Percentiles rank a stretch among this genome's conserved stretches.
These are phyloP conservation scores for Lasiosphaeria ovina DNA, from an alignment of 495 filamentous ascomycete genomes.

Conservation along the genomic window DNA sequence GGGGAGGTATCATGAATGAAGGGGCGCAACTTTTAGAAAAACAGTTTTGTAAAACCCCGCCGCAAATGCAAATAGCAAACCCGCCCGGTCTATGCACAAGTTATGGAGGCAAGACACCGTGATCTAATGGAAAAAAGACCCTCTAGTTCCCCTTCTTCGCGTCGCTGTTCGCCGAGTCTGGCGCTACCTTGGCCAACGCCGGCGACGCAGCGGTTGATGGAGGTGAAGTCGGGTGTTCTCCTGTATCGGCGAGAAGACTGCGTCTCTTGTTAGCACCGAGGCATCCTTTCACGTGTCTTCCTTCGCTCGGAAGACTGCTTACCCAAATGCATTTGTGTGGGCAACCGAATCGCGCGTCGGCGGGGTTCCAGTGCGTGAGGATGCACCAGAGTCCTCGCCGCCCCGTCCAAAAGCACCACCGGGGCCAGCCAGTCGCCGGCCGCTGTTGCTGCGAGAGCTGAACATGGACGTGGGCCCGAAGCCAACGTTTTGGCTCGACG, in stretches of 20 bases:
- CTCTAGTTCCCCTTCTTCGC: conserved; percentile 46
- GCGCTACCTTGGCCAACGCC: conserved; percentile 62
- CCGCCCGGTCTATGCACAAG: conserved; percentile 41
- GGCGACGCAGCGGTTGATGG: conserved; percentile 60
- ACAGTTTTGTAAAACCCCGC: conserved; percentile 29
- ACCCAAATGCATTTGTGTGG: conserved; percentile 89
- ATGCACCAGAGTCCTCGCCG: conserved; percentile 69
- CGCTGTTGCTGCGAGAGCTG: conserved; percentile 74
- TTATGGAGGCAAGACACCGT: conserved; percentile 33
- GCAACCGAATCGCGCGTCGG: conserved; percentile 68
- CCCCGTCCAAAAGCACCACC: conserved; percentile 66
- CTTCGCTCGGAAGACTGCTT: conserved; percentile 32
- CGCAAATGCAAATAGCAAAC: conserved; percentile 43
- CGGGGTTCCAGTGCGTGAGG: conserved; percentile 85
- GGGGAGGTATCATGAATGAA: conserved; percentile 31
- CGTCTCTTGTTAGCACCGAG: conserved; percentile 25
- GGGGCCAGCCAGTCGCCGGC: conserved; percentile 68
- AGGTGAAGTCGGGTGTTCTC: conserved; percentile 58
- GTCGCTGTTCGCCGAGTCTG: conserved; percentile 50
- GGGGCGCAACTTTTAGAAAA: conserved; percentile 33
- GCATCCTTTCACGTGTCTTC: conserved; percentile 19
- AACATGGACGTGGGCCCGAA: conserved; percentile 82
- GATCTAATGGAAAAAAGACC: conserved; percentile 27
- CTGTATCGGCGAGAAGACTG: conserved; percentile 51
- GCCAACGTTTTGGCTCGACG: conserved; percentile 60